Base-by-base conservation (phyloP, 2,329 filamentous ascomycete genomes). In the Ophiostoma novo-ulmi region DNA sequence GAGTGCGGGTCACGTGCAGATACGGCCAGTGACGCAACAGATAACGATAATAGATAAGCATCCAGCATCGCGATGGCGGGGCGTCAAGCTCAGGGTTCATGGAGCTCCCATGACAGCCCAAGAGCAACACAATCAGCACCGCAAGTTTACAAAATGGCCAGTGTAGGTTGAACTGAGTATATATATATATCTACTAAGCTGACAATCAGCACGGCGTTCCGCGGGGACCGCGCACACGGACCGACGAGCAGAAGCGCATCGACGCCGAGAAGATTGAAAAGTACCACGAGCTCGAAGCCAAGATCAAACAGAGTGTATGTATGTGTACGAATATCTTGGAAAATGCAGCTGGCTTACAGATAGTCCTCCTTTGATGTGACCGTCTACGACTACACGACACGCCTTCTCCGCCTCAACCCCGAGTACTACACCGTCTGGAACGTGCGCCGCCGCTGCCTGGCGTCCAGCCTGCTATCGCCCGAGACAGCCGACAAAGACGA, bases 381-480 rank as follows among this genome's bases (percentile, higher is more conserved):
- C 70, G 85, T 88, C 58, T 87, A 94, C 75, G 81, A 86, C 73
- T 85, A 91, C 70, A 91, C 90, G 44, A 89, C 90, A n/a, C 88
- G 87, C 75, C 85, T 95, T 64, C 84, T 94, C 70, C 85, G 85
- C 66, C 85, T 89, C 76, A 96, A 96, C 79, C 92, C 92, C 36
- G 92, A 96, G 80, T 94, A 94, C 83, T 95, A 95, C 81, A 94
- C 92, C 71, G 86, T 93, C 85, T 96, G 92, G 92, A 96, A 96
- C 84, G 87, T 90, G 81, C 90, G 95, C 78, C 90, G 95, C 76
- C 86, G 86, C 77, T 89, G 87, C 80, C 83, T 89, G 84, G 85
- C 81, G 72, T 85, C 82, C 82, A 81, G 82, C 76, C 85, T 82
- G 80, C 86, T 87, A 75, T 88, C 81, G 17, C 44, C 69, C 31